These are phyloP conservation scores for Cladochytrium replicatum DNA, from an alignment of 192 early-diverging fungal species.

Conservation along the genomic window DNA sequence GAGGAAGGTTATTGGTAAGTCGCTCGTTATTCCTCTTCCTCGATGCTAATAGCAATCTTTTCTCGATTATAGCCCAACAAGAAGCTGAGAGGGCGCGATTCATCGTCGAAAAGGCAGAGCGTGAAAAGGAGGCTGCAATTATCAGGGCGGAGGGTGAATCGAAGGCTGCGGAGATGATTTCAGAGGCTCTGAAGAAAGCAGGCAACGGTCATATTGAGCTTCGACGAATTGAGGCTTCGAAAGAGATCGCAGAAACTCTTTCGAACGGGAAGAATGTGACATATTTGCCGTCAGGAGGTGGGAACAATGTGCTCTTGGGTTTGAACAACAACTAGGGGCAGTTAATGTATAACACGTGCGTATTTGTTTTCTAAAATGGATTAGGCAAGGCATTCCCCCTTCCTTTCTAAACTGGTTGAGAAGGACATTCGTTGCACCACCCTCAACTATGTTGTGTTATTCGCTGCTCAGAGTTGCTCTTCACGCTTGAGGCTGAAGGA, in stretches of 20 bases:
- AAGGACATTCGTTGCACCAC: no score
- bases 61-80: constrained; percentile 62
- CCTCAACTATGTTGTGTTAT: no score
- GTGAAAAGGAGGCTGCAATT: constrained; percentile 92
- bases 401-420: no score
- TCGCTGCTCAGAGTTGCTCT: no score
- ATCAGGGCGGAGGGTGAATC: constrained; percentile 99
- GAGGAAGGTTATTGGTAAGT: constrained; percentile 83
- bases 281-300: constrained; percentile 62
- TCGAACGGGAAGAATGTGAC: constrained; percentile 75
- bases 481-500: no score
- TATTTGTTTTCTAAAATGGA: no score
- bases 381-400: no score
- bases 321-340: no score
- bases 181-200: constrained; percentile 78
- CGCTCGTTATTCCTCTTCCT: neutral
- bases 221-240: constrained; percentile 93
- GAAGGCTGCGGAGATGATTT: constrained; percentile 85
- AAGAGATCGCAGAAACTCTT: constrained; percentile 89
- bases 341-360: no score
- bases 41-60: constrained; percentile 5
- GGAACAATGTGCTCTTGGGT: no score
- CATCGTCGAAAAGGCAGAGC: constrained; percentile 96
- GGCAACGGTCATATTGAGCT: constrained; percentile 89
- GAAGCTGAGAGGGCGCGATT: constrained; percentile 98